Evolutionary conservation across 768 basidiomycete species (phyloP), one percentile per base, ranked within the genome.

Genomic region (Auricularia heimuer): DNA sequence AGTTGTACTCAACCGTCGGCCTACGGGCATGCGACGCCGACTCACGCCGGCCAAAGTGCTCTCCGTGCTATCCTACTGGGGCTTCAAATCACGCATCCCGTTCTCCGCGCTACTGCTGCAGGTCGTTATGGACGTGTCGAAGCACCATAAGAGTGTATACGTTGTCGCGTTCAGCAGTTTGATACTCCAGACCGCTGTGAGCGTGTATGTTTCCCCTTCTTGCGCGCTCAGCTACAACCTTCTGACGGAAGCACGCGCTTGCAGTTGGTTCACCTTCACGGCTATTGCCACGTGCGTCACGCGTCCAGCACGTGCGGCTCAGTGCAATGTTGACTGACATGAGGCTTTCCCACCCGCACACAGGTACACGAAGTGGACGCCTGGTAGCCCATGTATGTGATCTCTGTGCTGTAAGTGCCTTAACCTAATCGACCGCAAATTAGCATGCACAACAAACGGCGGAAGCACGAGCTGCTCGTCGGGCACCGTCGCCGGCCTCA

Each of bases 61-160:
- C 63, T 91, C 89, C 1, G 73, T 92, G 7, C 71, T 93, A 14
- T 82, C 86, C 34, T 93, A 93, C 77, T 90, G 80, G 68, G 90
- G 85, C 21, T 87, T 83, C 71, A 79, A 80, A 64, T 81, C 81
- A 8, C 86, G 90, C 36, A 93, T 94, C 62, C 91, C 90, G 0
- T 78, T 94, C 2, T 89, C 90, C 1, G 83, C 88, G 7, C 74
- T 93, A 6, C 81, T 92, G 2, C 81, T 94, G 3, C 90, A 92
- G 74, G 85, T 90, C 33, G 87, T 89, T 6, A 90, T 93, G 80
- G 91, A 93, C 68, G 82, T 93, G 24, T 83, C 89, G 51, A 92
- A 92, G 70, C 89, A 92, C 70, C 90, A 93, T 72, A 83, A 80
- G 64, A 85, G 84, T 63, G 90, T 94, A 24, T 93, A 89, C 71